Conservation (phyloP, 192 early-diverging fungal genomes). For the Linnemannia schmuckeri region DNA sequence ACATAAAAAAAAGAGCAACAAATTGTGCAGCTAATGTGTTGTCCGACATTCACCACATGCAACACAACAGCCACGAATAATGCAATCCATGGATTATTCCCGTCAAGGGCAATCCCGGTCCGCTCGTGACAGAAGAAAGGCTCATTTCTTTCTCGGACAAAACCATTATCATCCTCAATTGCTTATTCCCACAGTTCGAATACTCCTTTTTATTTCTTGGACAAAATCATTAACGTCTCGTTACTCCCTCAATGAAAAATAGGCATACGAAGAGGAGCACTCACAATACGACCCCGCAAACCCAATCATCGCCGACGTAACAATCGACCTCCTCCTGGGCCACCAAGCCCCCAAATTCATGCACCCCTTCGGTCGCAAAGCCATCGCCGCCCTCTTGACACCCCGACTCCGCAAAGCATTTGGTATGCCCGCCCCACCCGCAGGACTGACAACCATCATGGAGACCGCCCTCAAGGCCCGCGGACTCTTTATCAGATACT, state of each 20-base stretch:
- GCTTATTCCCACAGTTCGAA: not conserved
- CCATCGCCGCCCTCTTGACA: conserved; percentile 6
- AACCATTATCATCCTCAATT: not conserved
- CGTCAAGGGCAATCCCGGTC: too few species aligned
- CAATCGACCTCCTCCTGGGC: conserved; percentile 12
- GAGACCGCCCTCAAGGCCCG: conserved; percentile 19
- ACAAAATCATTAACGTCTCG: too few species aligned
- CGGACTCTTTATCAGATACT: conserved; percentile 47
- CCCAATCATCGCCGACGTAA: conserved; percentile 21
- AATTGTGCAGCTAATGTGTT: not conserved
- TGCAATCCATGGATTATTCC: too few species aligned
- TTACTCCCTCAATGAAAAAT: not conserved
- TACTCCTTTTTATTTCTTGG: not conserved
- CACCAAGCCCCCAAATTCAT: conserved; percentile 10
- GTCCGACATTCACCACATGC: not conserved
- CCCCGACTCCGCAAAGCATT: conserved; percentile 31
- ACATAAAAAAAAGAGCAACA: not conserved
- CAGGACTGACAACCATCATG: conserved; percentile 10
- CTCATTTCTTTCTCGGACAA: not conserved
- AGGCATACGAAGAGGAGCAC: conserved; percentile 30
- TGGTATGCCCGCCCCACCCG: conserved; percentile 7
- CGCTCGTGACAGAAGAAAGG: too few species aligned
- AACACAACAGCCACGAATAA: not conserved
- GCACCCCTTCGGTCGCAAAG: conserved; percentile 13
- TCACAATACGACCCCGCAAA: conserved; percentile 18